These are phyloP conservation scores for Baudoinia panamericana DNA, from an alignment of 495 filamentous ascomycete species.

Conservation along the genomic window DNA sequence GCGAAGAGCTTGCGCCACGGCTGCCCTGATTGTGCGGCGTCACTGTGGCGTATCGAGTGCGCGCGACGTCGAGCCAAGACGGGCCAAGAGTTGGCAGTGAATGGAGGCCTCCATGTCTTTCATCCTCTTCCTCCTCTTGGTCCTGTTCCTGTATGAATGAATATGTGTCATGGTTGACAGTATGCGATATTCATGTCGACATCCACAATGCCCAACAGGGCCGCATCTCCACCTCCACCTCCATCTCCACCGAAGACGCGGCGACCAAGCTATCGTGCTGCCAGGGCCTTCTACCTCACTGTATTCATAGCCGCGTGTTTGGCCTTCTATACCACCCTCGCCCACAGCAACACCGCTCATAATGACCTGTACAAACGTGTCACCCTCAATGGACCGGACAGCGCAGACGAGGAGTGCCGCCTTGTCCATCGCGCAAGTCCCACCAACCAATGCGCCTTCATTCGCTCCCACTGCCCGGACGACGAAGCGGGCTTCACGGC, in stretches of 20 bases:
- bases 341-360: neutral
- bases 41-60: too few species aligned
- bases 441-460: constrained; percentile 76
- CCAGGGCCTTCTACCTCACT: constrained; percentile 28
- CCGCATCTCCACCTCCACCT: neutral
- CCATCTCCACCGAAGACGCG: neutral
- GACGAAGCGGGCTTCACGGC: constrained; percentile 82
- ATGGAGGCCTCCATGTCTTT: too few species aligned
- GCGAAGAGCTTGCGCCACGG: too few species aligned
- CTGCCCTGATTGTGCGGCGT: too few species aligned
- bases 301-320: constrained; percentile 21
- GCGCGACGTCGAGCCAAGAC: too few species aligned
- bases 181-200: constrained; percentile 7
- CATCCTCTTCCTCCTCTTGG: too few species aligned
- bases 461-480: constrained; percentile 67
- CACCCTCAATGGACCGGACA: neutral
- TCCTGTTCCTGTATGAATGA: too few species aligned
- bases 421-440: constrained; percentile 62
- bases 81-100: too few species aligned
- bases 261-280: constrained; percentile 18
- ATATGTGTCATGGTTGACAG: too few species aligned
- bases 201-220: too few species aligned
- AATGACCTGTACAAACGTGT: constrained; percentile 1
- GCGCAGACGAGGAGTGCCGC: constrained; percentile 47
- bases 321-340: constrained; percentile 12